Evolutionary conservation across 495 filamentous ascomycete genomes (phyloP), one percentile per base, ranked within the genome.

Genomic region (Lentithecium fluviatile): DNA sequence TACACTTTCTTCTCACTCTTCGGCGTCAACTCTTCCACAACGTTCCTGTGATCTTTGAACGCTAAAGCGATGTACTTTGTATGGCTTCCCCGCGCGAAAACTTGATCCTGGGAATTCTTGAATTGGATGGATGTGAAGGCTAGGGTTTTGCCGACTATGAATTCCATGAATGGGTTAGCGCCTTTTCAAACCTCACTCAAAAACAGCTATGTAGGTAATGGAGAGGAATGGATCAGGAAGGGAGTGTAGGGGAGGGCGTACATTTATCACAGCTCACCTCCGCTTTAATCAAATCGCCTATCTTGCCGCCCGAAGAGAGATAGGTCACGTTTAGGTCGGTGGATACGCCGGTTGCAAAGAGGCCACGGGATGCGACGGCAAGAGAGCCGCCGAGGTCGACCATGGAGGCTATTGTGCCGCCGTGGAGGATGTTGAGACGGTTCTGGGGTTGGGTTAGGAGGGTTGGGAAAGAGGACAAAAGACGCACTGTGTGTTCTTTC

Each of bases 271-370:
- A 97, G 1, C 74, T 81, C 19, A 87, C 85, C 67, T 87, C 83
- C 13, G 83, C 94, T 47, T 78, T 73, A 51, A 97, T 79, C 7
- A 75, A 84, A 69, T 97, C 88, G 0, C 92, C 93, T 0, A 91
- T 76, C 67, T 84, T 87, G 17, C 92, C 94, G 10, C 94, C 94
- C 21, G 87, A 85, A 57, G 76, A 87, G 20, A 97, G 73, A 71
- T 96, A 98, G 0, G 93, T 95, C n/a, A 98, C 92, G 66, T 88
- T 97, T 10, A 98, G 69, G 70, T 98, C 94, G 0, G 94, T 97
- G 0, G 90, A 91, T 6, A 98, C 92, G 7, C 94, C 94, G 0
- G 94, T 98, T 21, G 89, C 82, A 68, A 85, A 95, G 0, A 95
- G 76, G 0, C 94, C 94, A 62, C 83, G 84, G 2, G 94, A 97